Evolutionary conservation across 1,139 yeast genomes (phyloP), one percentile per base, ranked within the genome.

Genomic region (Pichia sp.): DNA sequence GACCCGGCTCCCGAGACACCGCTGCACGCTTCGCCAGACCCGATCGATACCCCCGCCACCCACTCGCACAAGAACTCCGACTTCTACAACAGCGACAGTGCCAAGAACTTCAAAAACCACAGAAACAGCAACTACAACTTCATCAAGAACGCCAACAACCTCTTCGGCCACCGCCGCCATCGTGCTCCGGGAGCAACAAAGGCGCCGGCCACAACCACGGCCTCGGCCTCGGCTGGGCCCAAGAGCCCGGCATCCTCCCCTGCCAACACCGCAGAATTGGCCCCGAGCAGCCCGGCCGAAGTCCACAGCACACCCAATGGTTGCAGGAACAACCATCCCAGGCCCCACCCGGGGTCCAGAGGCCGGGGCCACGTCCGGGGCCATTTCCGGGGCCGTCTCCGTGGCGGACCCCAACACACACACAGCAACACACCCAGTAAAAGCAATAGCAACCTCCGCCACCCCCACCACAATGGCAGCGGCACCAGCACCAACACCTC

Each of bases 81-180:
- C 41, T 46, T 41, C 13, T 36, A 34, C 34, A 43, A 50, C 36
- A 16, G 45, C 23, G 19, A 23, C 11, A 45, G 38, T 29, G 41
- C 32, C 11, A 45, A 52, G 29, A 45, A 41, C 16, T 19, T 40
- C 41, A 43, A 31, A 11, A 46, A 26, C 19, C 47, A 50, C 19
- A 38, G 46, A n/a, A 52, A 52, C 45, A 52, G 54, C 47, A 49
- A 53, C 15, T 34, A 34, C 36, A 45, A 45, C 36, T 47, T 45
- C 34, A 46, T 46, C 29, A 40, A 46, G 13, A 48, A 48, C 43
- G 41, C 49, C 26, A 16, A 16, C 16, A 26, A 45, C 7, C 3
- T 29, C 23, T 45, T 45, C 38, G 31, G 31, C 23, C 36, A 45
- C n/a, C 48, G 48, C n/a, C n/a, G n/a, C 23, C 48, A 38, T 8